These are phyloP conservation scores for Cytidiella melzeri DNA, from an alignment of 768 basidiomycete genomes.

Conservation along the genomic window DNA sequence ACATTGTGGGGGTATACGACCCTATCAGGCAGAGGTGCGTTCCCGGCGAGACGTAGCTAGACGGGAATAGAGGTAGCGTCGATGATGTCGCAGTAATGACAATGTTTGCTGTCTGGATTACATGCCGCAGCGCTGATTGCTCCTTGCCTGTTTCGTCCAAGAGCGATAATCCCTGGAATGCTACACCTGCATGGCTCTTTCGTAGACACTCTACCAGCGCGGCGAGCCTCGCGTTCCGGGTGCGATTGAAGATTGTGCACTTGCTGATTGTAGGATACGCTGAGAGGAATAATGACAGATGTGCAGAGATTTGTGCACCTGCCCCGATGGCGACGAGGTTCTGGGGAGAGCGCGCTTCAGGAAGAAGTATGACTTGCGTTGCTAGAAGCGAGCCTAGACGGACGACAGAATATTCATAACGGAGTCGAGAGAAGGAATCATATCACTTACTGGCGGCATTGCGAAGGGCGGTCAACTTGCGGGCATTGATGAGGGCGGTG, in stretches of 20 bases:
- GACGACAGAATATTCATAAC: no score
- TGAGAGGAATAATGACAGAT: slow-evolving; percentile 55
- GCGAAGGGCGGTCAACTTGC: slow-evolving; percentile 69
- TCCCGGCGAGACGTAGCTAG: slow-evolving; percentile 51
- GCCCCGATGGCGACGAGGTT: slow-evolving; percentile 64
- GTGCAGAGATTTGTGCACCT: slow-evolving; percentile 63
- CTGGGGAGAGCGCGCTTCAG: slow-evolving; percentile 28
- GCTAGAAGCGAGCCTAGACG: slow-evolving; percentile 62
- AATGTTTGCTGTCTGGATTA: slow-evolving; percentile 45
- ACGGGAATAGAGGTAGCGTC: slow-evolving; percentile 62
- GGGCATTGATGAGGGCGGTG: slow-evolving; percentile 76
- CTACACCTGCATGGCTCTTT: slow-evolving; percentile 21
- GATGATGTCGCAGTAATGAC: slow-evolving; percentile 76
- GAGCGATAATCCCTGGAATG: slow-evolving; percentile 9
- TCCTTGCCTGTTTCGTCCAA: slow-evolving; percentile 2
- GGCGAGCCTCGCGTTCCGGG: slow-evolving; percentile 40
- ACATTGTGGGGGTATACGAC: slow-evolving; percentile 77
- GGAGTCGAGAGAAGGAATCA: not conserved
- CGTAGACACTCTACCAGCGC: slow-evolving; percentile 30
- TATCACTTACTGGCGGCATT: slow-evolving; percentile 69
- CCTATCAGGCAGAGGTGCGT: slow-evolving; percentile 75
- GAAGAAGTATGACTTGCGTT: slow-evolving; percentile 41
- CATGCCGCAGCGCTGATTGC: slow-evolving; percentile 19
- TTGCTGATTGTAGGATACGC: slow-evolving; percentile 46
- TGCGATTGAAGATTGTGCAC: slow-evolving; percentile 62